phyloP scores from a whole-genome alignment of 345 rosid species.

The Hirschfeldia incana region DNA sequence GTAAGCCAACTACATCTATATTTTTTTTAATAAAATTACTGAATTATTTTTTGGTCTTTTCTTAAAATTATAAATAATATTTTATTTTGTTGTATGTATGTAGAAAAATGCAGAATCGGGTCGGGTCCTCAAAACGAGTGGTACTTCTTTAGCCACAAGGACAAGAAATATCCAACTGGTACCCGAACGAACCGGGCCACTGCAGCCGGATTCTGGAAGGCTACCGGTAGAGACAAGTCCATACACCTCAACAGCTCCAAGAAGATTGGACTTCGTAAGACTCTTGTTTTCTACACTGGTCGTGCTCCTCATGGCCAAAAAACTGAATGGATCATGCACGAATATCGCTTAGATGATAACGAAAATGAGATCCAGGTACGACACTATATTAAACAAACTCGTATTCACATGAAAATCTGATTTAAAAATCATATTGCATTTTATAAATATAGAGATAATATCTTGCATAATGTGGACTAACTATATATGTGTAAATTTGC shows the following conservation, averaged over 20 bases:
- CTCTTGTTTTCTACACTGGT: slow-evolving; percentile 96
- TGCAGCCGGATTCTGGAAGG: slow-evolving; percentile 98
- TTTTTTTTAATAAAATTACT: neutral
- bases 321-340: slow-evolving; percentile 99
- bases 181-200: slow-evolving; percentile 97
- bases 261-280: slow-evolving; percentile 96
- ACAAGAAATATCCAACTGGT: slow-evolving; percentile 99
- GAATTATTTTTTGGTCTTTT: neutral
- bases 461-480: neutral
- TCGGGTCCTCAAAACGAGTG: slow-evolving; percentile 96
- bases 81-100: neutral
- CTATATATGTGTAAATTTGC: slow-evolving; percentile 19
- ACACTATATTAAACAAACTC: neutral
- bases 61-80: neutral
- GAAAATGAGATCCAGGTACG: slow-evolving; percentile 69
- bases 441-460: neutral
- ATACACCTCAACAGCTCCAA: slow-evolving; percentile 69
- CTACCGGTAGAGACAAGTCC: slow-evolving; percentile 97
- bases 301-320: slow-evolving; percentile 99
- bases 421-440: neutral
- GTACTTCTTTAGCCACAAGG: slow-evolving; percentile 99
- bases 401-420: neutral
- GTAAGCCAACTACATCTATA: neutral
- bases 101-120: slow-evolving; percentile 90
- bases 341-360: slow-evolving; percentile 80